Base-by-base conservation (phyloP, 164 flowering plant species). In the Berberis vulgaris region DNA sequence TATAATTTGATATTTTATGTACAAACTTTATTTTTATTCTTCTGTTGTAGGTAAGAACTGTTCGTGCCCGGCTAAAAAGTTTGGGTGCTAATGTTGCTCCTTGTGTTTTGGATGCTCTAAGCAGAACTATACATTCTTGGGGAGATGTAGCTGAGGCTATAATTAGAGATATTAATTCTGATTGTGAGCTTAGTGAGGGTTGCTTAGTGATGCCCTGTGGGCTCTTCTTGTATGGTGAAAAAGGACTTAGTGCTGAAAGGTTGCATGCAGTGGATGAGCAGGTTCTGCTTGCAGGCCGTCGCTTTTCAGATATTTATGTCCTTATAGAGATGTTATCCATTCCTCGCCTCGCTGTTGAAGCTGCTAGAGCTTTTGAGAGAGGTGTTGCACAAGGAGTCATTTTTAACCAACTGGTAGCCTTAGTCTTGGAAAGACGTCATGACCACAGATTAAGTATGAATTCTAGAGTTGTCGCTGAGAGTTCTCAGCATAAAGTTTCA, bases 271-370 rank as follows among this genome's bases (percentile, higher is more conserved):
- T 69, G 39, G 82, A 84, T 62, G 84, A 79, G 65, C 86, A 78
- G 62, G 72, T 76, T 59, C 72, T 76, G 54, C 67, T 40, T 72
- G 74, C 69, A 64, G 68, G 71, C 70, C 61, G 69, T 61, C 76
- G 80, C 77, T 87, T 91, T 77, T 85, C 97, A 65, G 99, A 95
- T 74, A 79, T 82, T 46, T 86, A 78, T 71, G 71, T 91, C 43
- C 70, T 95, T 60, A 75, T 95, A 50, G 97, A 95, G 77, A 86
- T 95, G 97, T 76, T 95, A 64, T 85, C 92, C 3, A 78, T 91
- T 58, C 91, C 94, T 76, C 81, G 81, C 73, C 82, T 91, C 68
- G 88, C 88, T 67, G 82, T 84, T 72, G 92, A 89, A 76, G 94
- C 96, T 50, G 82, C 92, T 42, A 92, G 86, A 71, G 86, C 78